Evolutionary conservation across 306 rosid genomes (phyloP).

Genomic region (Pueraria montana): DNA sequence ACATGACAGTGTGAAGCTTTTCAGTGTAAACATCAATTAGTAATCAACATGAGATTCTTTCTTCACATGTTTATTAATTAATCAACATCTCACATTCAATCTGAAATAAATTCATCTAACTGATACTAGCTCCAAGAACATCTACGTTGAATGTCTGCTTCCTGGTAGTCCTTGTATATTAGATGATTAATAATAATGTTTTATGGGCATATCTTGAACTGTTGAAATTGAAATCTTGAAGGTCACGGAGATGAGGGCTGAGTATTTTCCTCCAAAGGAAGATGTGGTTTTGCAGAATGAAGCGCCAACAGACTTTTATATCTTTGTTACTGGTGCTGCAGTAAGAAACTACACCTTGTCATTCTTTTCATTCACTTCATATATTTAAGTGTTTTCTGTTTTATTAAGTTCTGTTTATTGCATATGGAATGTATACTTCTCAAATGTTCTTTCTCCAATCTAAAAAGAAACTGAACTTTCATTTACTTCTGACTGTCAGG

Average conservation of each 20-base stretch:
- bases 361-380: constrained; percentile 7
- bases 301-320: constrained; percentile 87
- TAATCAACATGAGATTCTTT: not conserved
- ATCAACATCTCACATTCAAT: constrained; percentile 4
- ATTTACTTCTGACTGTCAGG: constrained; percentile 59
- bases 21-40: not conserved
- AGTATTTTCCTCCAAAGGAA: constrained; percentile 94
- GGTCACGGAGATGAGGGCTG: constrained; percentile 93
- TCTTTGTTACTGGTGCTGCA: constrained; percentile 75
- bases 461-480: constrained; percentile 28
- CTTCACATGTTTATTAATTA: not conserved
- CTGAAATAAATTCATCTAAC: not conserved
- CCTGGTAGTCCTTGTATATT: constrained; percentile 32
- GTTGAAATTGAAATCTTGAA: constrained; percentile 39
- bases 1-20: not conserved
- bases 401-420: not conserved
- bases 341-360: constrained; percentile 58
- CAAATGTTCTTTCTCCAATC: constrained; percentile 11
- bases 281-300: constrained; percentile 85
- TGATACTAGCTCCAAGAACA: not conserved
- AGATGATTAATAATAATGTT: not conserved
- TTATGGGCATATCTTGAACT: constrained; percentile 29
- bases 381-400: not conserved
- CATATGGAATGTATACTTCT: not conserved
- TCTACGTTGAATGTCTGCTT: constrained; percentile 3